Evolutionary conservation across 257 asterid genomes (phyloP).

Genomic region (Scutellaria galericulata): DNA sequence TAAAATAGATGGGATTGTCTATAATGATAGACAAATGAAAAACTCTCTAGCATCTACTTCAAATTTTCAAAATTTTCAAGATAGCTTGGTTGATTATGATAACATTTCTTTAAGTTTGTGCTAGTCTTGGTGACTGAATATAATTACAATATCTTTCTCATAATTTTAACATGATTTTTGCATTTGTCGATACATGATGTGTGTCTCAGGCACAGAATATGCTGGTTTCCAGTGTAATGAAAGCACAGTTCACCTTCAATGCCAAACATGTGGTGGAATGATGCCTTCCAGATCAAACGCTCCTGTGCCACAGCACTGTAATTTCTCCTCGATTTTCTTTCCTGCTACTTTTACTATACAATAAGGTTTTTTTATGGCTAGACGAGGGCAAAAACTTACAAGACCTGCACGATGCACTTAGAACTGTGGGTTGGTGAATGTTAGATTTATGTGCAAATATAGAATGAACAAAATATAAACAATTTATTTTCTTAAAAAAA

Average conservation of each 20-base stretch:
- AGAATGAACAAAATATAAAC: background rate
- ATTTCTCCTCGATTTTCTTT: constrained; percentile 26
- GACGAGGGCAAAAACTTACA: background rate
- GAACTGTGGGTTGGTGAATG: background rate
- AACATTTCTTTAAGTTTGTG: no score
- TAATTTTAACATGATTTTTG: constrained; percentile 19
- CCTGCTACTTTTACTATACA: constrained; percentile 28
- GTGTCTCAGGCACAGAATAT: constrained; percentile 60
- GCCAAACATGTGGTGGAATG: constrained; percentile 92
- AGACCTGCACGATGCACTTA: constrained; percentile 1
- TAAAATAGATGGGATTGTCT: no score
- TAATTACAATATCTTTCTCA: no score
- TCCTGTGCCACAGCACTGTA: constrained; percentile 82
- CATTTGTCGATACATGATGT: constrained; percentile 27
- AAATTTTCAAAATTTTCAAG: no score
- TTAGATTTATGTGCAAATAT: background rate
- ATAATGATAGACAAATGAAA: no score
- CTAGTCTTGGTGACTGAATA: no score
- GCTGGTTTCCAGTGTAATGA: constrained; percentile 75
- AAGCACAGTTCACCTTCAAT: constrained; percentile 87
- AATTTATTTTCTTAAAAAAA: background rate
- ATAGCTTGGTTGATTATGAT: no score
- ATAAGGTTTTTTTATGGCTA: background rate
- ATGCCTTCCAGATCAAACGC: constrained; percentile 81
- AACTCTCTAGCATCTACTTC: no score